Evolutionary conservation across 2,329 filamentous ascomycete species (phyloP), one percentile per base, ranked within the genome.

Genomic region (Ophiostoma ips): DNA sequence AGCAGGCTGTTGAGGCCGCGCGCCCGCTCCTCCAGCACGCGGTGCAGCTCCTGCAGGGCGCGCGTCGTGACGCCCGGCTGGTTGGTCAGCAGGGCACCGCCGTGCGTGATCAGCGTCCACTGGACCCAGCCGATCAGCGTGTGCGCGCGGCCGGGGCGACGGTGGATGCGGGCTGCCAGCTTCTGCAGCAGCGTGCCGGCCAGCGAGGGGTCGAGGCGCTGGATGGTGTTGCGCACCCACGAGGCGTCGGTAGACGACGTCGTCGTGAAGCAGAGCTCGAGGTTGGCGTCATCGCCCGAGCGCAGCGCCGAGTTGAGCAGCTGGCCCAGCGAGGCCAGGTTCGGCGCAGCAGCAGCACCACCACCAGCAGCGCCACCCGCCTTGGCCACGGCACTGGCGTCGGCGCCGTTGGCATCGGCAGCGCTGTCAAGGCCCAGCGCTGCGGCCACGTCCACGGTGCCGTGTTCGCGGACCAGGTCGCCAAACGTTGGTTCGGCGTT

Each of bases 51-150:
- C 45, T 77, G 74, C 53, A 98, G 76, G 62, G 83, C 82, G 61
- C 82, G 81, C 57, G 92, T 75, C 57, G 92, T 75, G 35, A 95
- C 73, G 55, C 89, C 83, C n/a, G 85, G 80, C 63, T 94, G 87
- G 31, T 83, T 83, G 11, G 89, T 87, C 47, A 98, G 73, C 37
- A 98, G 45, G 49, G 89, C 89, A 56, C 90, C 92, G 57, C 92
- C 92, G 62, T 98, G 92, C 2, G 86, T 83, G 33, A 95, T 80
- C 50, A 95, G 77, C 1, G 87, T 90, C 87, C 88, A 95, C 66
- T 95, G 89, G 40, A 96, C 84, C 89, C 92, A 98, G 15, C 84
- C 79, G 76, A 95, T 89, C 31, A 98, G 77, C 61, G 83, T 86
- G 48, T 89, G 88, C 13, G 92, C 90, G 50, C 92, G 79, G 3